phyloP scores from a whole-genome alignment of 345 rosid species.

The Brassica carinata region DNA sequence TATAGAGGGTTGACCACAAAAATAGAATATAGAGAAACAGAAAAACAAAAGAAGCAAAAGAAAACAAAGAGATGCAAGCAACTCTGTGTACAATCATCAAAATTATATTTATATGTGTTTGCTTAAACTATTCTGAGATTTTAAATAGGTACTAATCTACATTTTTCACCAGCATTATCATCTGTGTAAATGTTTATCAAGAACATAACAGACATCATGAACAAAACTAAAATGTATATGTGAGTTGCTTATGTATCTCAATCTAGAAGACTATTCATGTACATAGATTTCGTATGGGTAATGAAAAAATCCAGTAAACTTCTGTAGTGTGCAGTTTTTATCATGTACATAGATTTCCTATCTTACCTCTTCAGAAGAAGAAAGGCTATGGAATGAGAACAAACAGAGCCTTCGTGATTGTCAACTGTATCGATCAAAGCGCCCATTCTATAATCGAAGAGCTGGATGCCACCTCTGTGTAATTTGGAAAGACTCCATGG shows the following conservation, averaged over 20 bases:
- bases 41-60: neutral
- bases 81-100: neutral
- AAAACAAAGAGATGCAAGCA: neutral
- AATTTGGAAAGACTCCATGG: neutral
- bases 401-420: neutral
- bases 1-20: neutral
- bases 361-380: neutral
- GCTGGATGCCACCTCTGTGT: neutral
- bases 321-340: too few relatives aligned
- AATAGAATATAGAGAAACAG: neutral
- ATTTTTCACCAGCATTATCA: neutral
- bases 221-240: neutral
- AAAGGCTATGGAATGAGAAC: neutral
- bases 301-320: too few relatives aligned
- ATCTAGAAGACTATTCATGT: too few relatives aligned
- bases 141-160: neutral
- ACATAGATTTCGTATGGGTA: too few relatives aligned
- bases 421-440: neutral
- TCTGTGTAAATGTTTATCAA: neutral
- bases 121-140: neutral
- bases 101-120: neutral
- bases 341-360: neutral
- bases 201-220: neutral
- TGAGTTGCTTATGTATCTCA: too few relatives aligned
- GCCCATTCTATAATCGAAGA: neutral